Evolutionary conservation across 495 filamentous ascomycete genomes (phyloP).

Genomic region (Staphylotrichum longicolle): DNA sequence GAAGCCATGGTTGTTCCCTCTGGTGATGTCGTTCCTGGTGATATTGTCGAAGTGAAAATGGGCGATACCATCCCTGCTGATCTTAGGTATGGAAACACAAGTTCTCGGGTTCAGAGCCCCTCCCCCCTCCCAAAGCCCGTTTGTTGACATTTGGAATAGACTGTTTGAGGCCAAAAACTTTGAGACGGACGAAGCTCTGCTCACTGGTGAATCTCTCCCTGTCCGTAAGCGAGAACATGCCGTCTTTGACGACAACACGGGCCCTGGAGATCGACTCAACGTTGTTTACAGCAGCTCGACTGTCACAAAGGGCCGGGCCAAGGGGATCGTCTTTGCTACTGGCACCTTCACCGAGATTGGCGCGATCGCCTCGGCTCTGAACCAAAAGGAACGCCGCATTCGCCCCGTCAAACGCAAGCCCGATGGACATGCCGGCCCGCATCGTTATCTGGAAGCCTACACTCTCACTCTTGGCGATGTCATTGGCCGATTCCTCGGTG

Average conservation of each 20-base stretch:
- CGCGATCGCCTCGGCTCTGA: conserved; percentile 66
- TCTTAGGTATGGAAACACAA: conserved; percentile 31
- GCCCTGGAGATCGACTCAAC: conserved; percentile 64
- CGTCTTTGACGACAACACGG: conserved; percentile 41
- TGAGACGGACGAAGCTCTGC: conserved; percentile 37
- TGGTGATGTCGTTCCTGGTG: conserved; percentile 79
- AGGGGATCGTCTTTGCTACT: conserved; percentile 64
- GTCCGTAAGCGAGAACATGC: conserved; percentile 38
- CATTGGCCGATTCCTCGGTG: conserved; percentile 66
- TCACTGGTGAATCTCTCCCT: conserved; percentile 69
- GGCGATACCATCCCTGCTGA: conserved; percentile 80
- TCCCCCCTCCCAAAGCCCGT: too few species aligned
- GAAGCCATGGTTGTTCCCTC: conserved; percentile 70
- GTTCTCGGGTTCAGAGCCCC: too few species aligned
- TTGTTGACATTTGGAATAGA: conserved; percentile 22
- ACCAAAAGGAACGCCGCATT: conserved; percentile 58
- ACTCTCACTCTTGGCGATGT: conserved; percentile 63
- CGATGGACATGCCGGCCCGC: conserved; percentile 56
- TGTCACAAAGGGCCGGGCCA: conserved; percentile 65
- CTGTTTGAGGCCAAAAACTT: conserved; percentile 79
- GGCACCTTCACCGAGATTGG: conserved; percentile 80
- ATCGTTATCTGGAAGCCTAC: conserved; percentile 68
- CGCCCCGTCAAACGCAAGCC: conserved; percentile 58
- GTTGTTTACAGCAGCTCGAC: conserved; percentile 67
- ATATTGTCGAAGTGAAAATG: conserved; percentile 69